These are phyloP conservation scores for Cercis canadensis DNA, from an alignment of 306 rosid species.

Conservation along the genomic window DNA sequence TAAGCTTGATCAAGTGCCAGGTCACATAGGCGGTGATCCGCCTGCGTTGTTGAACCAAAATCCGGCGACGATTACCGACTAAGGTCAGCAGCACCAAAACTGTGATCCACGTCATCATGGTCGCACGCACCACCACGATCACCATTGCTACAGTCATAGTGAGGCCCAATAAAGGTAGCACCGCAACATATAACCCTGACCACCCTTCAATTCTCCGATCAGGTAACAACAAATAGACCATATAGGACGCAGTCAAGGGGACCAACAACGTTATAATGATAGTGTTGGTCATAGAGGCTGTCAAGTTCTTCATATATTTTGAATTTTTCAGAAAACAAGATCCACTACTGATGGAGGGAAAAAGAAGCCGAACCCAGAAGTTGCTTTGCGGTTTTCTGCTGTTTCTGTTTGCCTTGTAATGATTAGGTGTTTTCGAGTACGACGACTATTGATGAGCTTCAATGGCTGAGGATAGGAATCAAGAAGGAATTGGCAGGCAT, in stretches of 20 bases:
- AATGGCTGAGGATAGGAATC: conserved; percentile 2
- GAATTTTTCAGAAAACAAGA: background rate
- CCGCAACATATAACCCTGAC: conserved; percentile 3
- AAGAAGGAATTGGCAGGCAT: conserved; percentile 48
- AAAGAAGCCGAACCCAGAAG: background rate
- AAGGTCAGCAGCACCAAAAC: conserved; percentile 64
- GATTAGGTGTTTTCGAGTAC: background rate
- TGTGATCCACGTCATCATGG: conserved; percentile 67
- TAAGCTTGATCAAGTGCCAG: conserved; percentile 40
- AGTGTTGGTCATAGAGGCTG: conserved; percentile 28
- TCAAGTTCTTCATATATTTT: background rate
- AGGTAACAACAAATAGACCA: background rate
- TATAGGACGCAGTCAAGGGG: conserved; percentile 16
- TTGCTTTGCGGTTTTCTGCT: background rate
- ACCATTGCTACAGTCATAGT: background rate
- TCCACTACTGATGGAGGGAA: background rate
- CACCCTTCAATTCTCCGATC: conserved; percentile 30
- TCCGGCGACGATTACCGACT: conserved; percentile 63
- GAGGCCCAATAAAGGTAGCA: conserved; percentile 24
- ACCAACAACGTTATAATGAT: conserved; percentile 30
- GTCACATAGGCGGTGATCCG: conserved; percentile 62
- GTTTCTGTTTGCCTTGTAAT: background rate
- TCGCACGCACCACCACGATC: conserved; percentile 52
- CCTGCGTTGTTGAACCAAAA: conserved; percentile 55
- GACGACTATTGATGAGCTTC: conserved; percentile 22